Evolutionary conservation across 371 early-diverging fungal species (phyloP).

Genomic region (Mortierella sp.): DNA sequence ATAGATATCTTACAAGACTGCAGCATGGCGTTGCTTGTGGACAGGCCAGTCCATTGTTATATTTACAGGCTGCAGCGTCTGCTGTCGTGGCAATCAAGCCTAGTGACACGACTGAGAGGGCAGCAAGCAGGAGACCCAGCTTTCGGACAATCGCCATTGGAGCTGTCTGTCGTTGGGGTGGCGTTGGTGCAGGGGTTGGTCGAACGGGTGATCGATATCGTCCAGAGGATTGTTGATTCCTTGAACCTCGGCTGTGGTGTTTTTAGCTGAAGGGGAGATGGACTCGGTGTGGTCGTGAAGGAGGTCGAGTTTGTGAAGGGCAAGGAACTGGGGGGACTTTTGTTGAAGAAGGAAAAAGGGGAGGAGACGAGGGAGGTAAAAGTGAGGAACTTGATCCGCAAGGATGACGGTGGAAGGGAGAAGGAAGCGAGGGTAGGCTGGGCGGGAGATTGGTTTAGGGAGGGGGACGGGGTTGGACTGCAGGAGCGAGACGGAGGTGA

Average conservation of each 20-base stretch:
- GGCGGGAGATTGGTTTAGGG: conserved; percentile 31
- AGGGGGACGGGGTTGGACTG: conserved; percentile 29
- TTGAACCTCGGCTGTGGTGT: not conserved
- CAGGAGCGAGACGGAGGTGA: conserved; percentile 29
- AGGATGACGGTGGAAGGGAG: conserved; percentile 31
- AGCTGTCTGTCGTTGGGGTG: conserved; percentile 11
- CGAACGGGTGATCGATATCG: conserved; percentile 8
- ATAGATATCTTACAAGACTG: conserved; percentile 26
- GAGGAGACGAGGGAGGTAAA: conserved; percentile 29
- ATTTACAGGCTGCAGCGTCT: conserved; percentile 25
- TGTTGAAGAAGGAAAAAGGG: conserved; percentile 30
- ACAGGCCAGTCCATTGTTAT: conserved; percentile 26
- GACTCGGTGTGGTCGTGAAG: conserved; percentile 24
- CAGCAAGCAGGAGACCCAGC: conserved; percentile 26
- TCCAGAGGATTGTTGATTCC: not conserved
- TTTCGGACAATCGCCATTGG: conserved; percentile 31
- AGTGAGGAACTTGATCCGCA: conserved; percentile 23
- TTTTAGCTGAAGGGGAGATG: conserved; percentile 14
- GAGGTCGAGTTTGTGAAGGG: conserved; percentile 22
- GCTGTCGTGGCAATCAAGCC: conserved; percentile 8
- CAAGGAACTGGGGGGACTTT: conserved; percentile 35
- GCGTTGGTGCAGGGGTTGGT: not conserved
- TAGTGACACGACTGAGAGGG: conserved; percentile 20
- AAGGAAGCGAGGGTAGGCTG: conserved; percentile 40
- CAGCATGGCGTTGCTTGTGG: conserved; percentile 35